These are phyloP conservation scores for Canariomyces notabilis DNA, from an alignment of 2,329 filamentous ascomycete species.

Conservation along the genomic window DNA sequence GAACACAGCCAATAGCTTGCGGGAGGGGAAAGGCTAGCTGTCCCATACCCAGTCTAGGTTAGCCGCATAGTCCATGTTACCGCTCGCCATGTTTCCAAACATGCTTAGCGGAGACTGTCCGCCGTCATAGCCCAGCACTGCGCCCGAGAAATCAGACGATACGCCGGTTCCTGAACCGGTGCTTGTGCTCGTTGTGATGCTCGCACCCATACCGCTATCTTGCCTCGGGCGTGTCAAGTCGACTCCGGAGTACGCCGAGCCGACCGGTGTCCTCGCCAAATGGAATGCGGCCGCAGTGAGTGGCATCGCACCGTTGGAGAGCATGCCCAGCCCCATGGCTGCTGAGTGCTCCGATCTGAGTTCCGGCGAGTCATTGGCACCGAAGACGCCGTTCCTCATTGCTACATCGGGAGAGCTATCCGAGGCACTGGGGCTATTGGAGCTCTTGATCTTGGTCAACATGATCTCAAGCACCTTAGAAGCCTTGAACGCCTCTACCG, in stretches of 20 bases:
- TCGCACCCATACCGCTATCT: neutral
- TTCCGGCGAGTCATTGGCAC: constrained; percentile 14
- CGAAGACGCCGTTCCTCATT: constrained; percentile 28
- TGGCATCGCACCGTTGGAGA: constrained; percentile 35
- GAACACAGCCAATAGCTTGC: no score
- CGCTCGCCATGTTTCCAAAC: constrained; percentile 42
- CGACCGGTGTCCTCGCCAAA: constrained; percentile 35
- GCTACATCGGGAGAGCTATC: no score
- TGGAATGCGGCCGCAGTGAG: constrained; percentile 27
- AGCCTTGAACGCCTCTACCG: constrained; percentile 88
- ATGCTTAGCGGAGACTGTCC: constrained; percentile 47
- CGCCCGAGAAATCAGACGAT: constrained; percentile 35
- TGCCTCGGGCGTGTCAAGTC: constrained; percentile 1
- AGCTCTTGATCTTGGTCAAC: constrained; percentile 66
- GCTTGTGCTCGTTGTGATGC: neutral
- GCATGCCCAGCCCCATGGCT: constrained; percentile 39
- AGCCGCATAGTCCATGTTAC: constrained; percentile 41
- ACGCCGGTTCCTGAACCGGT: constrained; percentile 27
- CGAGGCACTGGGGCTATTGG: constrained; percentile 28
- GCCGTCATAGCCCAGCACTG: constrained; percentile 32
- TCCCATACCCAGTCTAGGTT: constrained; percentile 56
- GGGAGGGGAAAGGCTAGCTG: constrained; percentile 42
- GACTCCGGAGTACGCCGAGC: constrained; percentile 38
- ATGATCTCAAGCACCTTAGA: constrained; percentile 76
- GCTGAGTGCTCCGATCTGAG: constrained; percentile 38